These are phyloP conservation scores for Cordyceps farinosa DNA, from an alignment of 2,329 filamentous ascomycete species.

Conservation along the genomic window DNA sequence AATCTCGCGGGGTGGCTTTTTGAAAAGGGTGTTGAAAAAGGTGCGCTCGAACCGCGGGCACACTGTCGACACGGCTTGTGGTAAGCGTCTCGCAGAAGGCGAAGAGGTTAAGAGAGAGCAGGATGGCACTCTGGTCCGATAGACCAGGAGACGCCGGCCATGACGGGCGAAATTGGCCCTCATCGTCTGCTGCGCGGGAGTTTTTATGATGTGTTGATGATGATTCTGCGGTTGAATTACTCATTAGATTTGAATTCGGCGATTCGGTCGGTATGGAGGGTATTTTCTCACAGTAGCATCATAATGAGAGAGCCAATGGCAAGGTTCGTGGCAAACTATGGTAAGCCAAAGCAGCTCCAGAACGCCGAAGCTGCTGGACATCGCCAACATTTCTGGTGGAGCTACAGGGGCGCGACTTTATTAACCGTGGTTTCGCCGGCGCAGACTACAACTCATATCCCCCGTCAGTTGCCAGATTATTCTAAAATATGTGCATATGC, in stretches of 20 bases:
- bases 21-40: slow-evolving; percentile 59
- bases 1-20: slow-evolving; percentile 55
- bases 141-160: slow-evolving; percentile 39
- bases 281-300: slow-evolving; percentile 1
- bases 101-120: slow-evolving; percentile 30
- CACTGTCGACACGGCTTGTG: slow-evolving; percentile 24
- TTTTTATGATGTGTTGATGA: slow-evolving; percentile 1
- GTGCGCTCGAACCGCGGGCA: slow-evolving; percentile 33
- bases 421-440: slow-evolving; percentile 19
- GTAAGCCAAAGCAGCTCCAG: neutral
- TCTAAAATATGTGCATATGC: neutral
- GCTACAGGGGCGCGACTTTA: slow-evolving; percentile 7
- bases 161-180: slow-evolving; percentile 44
- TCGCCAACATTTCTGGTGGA: slow-evolving; percentile 18
- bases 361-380: slow-evolving; percentile 4
- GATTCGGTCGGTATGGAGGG: neutral
- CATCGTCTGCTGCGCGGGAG: slow-evolving; percentile 28
- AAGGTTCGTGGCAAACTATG: neutral
- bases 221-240: neutral
- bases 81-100: slow-evolving; percentile 24
- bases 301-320: neutral
- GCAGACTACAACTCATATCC: neutral
- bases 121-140: slow-evolving; percentile 32
- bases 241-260: neutral
- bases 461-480: neutral